A percentile compares a stretch with the other conserved stretches of the same genome.
These are phyloP conservation scores for Salvia splendens DNA, from an alignment of 257 asterid genomes.

Conservation along the genomic window DNA sequence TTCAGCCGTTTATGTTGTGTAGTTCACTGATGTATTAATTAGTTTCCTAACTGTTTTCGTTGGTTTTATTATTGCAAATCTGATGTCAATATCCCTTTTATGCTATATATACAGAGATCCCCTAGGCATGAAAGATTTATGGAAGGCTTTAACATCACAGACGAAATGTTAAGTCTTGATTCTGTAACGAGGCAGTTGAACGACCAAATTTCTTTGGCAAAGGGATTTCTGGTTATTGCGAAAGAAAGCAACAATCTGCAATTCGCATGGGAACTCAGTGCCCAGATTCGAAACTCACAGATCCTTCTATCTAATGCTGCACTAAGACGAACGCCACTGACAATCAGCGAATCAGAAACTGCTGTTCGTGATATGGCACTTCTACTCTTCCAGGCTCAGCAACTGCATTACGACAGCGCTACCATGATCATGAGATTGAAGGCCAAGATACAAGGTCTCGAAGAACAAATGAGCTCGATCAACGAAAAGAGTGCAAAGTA, in stretches of 20 bases:
- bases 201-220: conserved; percentile 67
- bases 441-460: conserved; percentile 65
- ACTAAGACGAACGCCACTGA: conserved; percentile 53
- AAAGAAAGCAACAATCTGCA: conserved; percentile 68
- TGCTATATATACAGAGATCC: conserved; percentile 45
- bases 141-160: conserved; percentile 64
- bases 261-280: conserved; percentile 75
- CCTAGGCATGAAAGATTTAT: conserved; percentile 46
- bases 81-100: background rate
- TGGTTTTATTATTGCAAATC: conserved; percentile 16
- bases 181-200: conserved; percentile 62
- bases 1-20: background rate
- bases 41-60: background rate
- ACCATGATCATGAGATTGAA: conserved; percentile 67
- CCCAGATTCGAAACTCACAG: conserved; percentile 65
- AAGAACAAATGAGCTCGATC: conserved; percentile 50
- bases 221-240: conserved; percentile 62
- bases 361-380: conserved; percentile 68
- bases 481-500: conserved; percentile 53
- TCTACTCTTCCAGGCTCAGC: conserved; percentile 65
- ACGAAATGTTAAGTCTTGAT: conserved; percentile 61
- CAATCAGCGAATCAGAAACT: conserved; percentile 52
- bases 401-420: conserved; percentile 66
- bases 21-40: background rate
- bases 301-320: conserved; percentile 66